Conservation (phyloP, 140 eudicot genomes). For the Stevia rebaudiana region DNA sequence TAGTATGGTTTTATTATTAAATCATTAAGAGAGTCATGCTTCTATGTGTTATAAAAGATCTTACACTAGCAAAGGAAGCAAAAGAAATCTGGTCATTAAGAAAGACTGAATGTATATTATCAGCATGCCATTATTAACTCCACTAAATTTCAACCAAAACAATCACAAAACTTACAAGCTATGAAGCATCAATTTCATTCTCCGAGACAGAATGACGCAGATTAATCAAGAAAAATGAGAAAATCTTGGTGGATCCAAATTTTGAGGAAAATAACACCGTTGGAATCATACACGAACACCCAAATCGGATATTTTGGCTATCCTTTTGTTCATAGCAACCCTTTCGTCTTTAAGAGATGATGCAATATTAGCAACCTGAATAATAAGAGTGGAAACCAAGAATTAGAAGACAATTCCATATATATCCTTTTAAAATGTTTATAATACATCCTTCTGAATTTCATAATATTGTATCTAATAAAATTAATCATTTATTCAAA, state of each 20-base stretch:
- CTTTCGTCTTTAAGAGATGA: conserved; percentile 56
- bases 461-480: neutral
- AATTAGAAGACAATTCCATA: neutral
- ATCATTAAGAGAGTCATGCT: neutral
- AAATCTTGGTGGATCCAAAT: conserved; percentile 3
- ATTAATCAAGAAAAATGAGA: neutral
- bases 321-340: conserved; percentile 46
- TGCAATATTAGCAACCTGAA: conserved; percentile 85
- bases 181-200: conserved; percentile 13
- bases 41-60: neutral
- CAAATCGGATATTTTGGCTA: conserved; percentile 65
- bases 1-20: neutral
- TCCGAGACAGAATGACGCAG: conserved; percentile 6
- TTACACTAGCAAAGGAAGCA: neutral
- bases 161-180: conserved; percentile 9
- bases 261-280: neutral
- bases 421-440: neutral
- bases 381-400: conserved; percentile 3
- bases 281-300: conserved; percentile 55
- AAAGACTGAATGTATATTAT: neutral
- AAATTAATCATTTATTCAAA: neutral
- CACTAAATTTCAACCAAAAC: conserved; percentile 1
- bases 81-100: neutral
- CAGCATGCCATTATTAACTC: conserved; percentile 25
- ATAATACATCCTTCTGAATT: neutral